phyloP scores from a whole-genome alignment of 192 early-diverging fungal species.

The Coemansia furcata region DNA sequence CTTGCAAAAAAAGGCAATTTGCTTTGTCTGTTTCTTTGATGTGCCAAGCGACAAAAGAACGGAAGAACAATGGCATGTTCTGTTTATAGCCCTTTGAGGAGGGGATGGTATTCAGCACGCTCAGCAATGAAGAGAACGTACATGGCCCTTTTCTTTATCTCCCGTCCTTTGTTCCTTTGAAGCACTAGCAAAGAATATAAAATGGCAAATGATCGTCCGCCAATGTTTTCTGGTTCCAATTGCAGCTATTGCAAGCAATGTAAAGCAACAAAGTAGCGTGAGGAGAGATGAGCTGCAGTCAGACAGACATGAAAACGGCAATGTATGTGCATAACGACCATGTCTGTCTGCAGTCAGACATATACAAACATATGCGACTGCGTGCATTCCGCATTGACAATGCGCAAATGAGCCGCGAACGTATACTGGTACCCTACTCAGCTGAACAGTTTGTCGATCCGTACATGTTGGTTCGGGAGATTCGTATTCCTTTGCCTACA shows the following conservation, averaged over 20 bases:
- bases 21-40: background rate
- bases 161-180: background rate
- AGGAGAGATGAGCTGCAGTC: background rate
- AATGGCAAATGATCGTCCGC: background rate
- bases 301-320: background rate
- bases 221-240: background rate
- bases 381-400: background rate
- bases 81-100: slow-evolving; percentile 4
- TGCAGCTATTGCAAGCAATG: slow-evolving; percentile 1
- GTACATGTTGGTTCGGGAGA: background rate
- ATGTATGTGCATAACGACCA: background rate
- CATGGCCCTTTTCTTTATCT: background rate
- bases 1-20: background rate
- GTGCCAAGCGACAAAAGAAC: background rate
- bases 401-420: background rate
- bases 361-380: background rate
- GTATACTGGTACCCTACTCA: background rate
- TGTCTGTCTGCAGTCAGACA: background rate
- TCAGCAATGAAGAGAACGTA: background rate
- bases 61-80: background rate
- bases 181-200: background rate
- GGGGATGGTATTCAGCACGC: background rate
- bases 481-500: background rate
- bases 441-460: background rate
- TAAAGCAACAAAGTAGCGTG: background rate